These are phyloP conservation scores for Gloeopeniophorella convolvens DNA, from an alignment of 768 basidiomycete species.

Conservation along the genomic window DNA sequence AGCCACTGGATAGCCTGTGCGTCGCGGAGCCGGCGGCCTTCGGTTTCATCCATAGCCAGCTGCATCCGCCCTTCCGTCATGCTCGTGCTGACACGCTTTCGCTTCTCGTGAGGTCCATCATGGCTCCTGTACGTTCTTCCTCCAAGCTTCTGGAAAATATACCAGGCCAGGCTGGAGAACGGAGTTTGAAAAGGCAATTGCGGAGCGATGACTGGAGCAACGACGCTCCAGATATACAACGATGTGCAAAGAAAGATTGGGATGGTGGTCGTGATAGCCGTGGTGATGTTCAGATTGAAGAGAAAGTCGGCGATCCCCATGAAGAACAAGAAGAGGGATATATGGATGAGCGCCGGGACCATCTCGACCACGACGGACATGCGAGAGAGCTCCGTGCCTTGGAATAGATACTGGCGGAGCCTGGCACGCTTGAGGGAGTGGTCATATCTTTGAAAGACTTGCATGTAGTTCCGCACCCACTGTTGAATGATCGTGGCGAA, in stretches of 20 bases:
- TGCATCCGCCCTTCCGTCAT: conserved; percentile 7
- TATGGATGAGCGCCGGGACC: conserved; percentile 42
- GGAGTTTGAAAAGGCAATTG: conserved; percentile 7
- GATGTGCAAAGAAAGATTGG: conserved; percentile 2
- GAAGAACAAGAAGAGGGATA: conserved; percentile 44
- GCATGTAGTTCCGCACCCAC: no score
- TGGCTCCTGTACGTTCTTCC: background rate
- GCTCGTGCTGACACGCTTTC: background rate
- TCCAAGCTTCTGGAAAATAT: background rate
- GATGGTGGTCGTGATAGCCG: background rate
- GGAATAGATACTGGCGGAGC: conserved; percentile 32
- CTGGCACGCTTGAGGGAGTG: conserved; percentile 31
- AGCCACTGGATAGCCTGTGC: conserved; percentile 1
- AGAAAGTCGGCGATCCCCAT: conserved; percentile 43
- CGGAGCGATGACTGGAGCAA: conserved; percentile 2
- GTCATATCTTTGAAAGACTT: conserved; percentile 26
- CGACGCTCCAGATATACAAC: conserved; percentile 11
- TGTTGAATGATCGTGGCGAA: conserved; percentile 40
- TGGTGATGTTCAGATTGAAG: conserved; percentile 32
- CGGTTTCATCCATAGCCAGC: conserved; percentile 1
- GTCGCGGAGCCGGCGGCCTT: background rate
- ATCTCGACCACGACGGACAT: conserved; percentile 36
- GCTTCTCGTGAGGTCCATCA: no score
- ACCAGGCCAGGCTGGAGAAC: conserved; percentile 7
- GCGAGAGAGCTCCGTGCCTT: conserved; percentile 34